Evolutionary conservation across 2,329 filamentous ascomycete genomes (phyloP), one percentile per base, ranked within the genome.

Genomic region (Pseudopyricularia cyperi): DNA sequence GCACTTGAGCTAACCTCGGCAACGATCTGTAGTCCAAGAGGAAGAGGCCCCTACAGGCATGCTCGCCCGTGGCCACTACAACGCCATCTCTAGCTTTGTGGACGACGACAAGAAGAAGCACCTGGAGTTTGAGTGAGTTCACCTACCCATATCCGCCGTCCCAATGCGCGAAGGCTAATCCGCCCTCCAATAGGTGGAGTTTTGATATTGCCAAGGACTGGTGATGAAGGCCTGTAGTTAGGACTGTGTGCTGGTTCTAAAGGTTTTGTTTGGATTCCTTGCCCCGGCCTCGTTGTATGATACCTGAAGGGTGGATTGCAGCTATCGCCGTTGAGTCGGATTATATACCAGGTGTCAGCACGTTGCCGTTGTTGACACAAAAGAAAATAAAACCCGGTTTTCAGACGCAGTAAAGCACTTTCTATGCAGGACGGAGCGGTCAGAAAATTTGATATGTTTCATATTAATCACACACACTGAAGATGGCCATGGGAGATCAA

Each of bases 141-240:
- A 26, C 9, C 48, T 22, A 7, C 2, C 9, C 46, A 4, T 15
- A 48, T 26, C 26, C 32, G 19, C 4, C 17, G 15, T 26, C n/a
- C 15, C 30, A 32, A 17, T 6, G 15, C 24, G 24, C 12, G 17
- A 32, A 46, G 17, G 15, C 14, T 48, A 14, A 44, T 22, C 39
- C 2, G 7, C 24, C 24, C 14, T 26, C n/a, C 8, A 15, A 8
- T 28, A 51, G 50, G 50, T 98, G 93, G 93, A 82, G 84, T 56
- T 97, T 98, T 63, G 87, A 96, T 65, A 95, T 98, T 67, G 79
- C 85, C 71, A 98, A 97, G 79, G 88, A 95, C 66, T 97, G 93
- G 93, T 87, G 7, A 37, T 37, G n/a, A 44, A 44, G 17, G 19
- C 22, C 14, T 44, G 22, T 14, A 7, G 22, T 6, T 19, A 22